These are phyloP conservation scores for Trichoderma atroviride DNA, from an alignment of 2,329 filamentous ascomycete species.

Conservation along the genomic window DNA sequence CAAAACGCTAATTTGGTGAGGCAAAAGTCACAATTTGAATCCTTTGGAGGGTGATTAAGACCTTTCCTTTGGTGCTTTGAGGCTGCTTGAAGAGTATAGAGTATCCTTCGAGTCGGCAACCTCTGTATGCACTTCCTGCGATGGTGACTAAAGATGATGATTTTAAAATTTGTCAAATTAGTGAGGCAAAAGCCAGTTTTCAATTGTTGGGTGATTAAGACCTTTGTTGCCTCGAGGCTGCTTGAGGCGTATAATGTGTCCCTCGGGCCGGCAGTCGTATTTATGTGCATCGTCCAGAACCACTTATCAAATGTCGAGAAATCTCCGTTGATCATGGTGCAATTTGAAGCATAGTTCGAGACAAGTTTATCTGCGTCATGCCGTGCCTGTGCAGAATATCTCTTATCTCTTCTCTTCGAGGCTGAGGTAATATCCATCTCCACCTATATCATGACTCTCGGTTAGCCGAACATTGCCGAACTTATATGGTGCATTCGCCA, in stretches of 20 bases:
- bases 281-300: background rate
- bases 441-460: conserved; percentile 12
- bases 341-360: background rate
- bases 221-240: background rate
- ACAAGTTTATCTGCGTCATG: background rate
- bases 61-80: background rate
- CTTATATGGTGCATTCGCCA: background rate
- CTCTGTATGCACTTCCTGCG: background rate
- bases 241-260: background rate
- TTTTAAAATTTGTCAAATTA: background rate
- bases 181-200: background rate
- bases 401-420: background rate
- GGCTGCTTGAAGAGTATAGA: background rate
- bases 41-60: no score
- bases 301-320: background rate
- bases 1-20: no score
- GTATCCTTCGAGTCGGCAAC: background rate
- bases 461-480: conserved; percentile 24
- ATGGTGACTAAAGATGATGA: background rate
- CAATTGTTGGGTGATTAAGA: background rate
- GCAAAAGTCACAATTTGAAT: no score
- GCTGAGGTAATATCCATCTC: background rate
- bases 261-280: background rate
- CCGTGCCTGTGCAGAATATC: background rate
- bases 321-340: background rate